Evolutionary conservation across 495 filamentous ascomycete species (phyloP), one percentile per base, ranked within the genome.

Genomic region (Pyronema domesticum): DNA sequence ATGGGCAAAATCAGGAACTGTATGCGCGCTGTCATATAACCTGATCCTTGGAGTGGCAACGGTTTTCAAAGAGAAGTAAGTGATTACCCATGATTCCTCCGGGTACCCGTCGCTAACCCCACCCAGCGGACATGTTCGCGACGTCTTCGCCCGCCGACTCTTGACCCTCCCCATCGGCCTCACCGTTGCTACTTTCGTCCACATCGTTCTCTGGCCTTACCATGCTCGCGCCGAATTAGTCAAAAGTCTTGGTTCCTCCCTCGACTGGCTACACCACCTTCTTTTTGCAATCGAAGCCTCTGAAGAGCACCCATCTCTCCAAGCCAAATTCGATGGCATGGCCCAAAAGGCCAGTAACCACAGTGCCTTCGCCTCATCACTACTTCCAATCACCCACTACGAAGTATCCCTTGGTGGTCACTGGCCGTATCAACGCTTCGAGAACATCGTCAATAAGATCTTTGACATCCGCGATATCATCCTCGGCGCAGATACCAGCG

Each of bases 241-340:
- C 6, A 64, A 64, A 33, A 54, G 58, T 15, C 50, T 65, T 42
- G 57, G 62, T 4, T 56, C 52, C 33, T 60, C 61, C 17, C 62
- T 65, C 2, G 62, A 65, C 46, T 65, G 62, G 62, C 50, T 65
- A 6, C 62, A 65, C 51, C 62, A 65, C 53, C 54, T 65, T 8
- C 43, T 65, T 7, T 64, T 61, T 60, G 62, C 62, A 34, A 65
- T 65, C 44, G 62, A 64, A 35, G 55, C 55, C 4, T 58, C 62
- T 19, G 52, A 54, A 15, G 62, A 65, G 43, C 56, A 61, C n/a
- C 58, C 61, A 13, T 43, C 40, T 7, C 44, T 64, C 0, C 46
- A 55, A 30, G 53, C 54, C 1, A 58, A 64, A 34, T 65, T 65
- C 45, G 62, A 61, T 7, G 58, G 60, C 46, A 64, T 65, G 58